Base-by-base conservation (phyloP, 2,329 filamentous ascomycete species). In the Colletotrichum musicola region DNA sequence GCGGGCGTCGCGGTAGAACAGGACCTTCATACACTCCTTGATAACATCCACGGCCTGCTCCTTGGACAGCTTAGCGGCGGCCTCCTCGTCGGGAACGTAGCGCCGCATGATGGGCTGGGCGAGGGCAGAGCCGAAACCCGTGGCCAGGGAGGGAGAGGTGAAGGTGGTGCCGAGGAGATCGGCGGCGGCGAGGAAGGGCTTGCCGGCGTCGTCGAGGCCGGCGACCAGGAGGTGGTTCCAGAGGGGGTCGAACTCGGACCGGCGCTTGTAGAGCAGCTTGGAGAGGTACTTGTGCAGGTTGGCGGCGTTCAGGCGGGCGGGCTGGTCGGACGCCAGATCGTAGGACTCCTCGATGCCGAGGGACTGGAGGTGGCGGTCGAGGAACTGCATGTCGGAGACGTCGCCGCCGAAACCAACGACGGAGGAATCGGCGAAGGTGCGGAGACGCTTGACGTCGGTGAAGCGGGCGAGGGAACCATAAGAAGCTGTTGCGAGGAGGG, bases 311-410 rank as follows among this genome's bases (percentile, higher is more conserved):
- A 99, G 91, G 74, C 84, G 82, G 49, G 72, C 68, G 49, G 79
- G 78, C 76, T 86, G 82, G 70, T 77, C 81, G 54, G 77, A 79
- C 69, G 77, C 81, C 72, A 75, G 78, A 73, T 81, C 87, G 86
- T 99, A 98, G 78, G 94, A 92, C 86, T 98, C 95, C 80, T 92
- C 88, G 81, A 97, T 94, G 79, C 93, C 90, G 75, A 98, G 92
- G 71, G 93, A 92, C 77, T 88, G 91, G 74, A 99, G 91, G 77
- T 97, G 90, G 75, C 96, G 91, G 88, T 97, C 93, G 74, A 99
- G 90, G 85, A 97, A 97, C 86, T 99, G 96, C 96, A 99, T 98
- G 85, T 99, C 96, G 72, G 93, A 97, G 75, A 99, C 92, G 84
- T 99, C 96, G 80, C 96, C 96, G 80, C 94, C 94, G 83, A 98